These are phyloP conservation scores for Aspergillus steynii DNA, from an alignment of 495 filamentous ascomycete species.

Conservation along the genomic window DNA sequence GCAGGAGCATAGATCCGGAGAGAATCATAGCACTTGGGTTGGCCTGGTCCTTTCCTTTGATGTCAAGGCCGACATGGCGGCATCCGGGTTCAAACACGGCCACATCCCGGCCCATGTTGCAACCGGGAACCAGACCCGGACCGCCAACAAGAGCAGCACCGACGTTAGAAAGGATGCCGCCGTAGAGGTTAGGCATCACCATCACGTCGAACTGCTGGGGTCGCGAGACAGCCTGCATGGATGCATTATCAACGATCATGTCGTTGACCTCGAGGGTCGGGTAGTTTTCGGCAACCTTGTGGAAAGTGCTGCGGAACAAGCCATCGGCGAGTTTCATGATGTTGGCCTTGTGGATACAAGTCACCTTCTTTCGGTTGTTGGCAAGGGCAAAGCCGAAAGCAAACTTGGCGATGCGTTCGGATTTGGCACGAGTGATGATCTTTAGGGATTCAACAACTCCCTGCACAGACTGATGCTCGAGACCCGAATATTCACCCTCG, in stretches of 20 bases:
- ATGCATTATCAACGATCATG: conserved; percentile 99
- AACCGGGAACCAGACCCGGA: conserved; percentile 94
- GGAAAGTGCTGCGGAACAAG: conserved; percentile 96
- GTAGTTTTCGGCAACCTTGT: conserved; percentile 87
- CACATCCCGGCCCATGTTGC: conserved; percentile 98
- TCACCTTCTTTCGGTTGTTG: conserved; percentile 98
- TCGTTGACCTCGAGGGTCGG: conserved; percentile 92
- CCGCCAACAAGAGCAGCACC: conserved; percentile 98
- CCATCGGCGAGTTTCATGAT: conserved; percentile 99
- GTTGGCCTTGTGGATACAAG: conserved; percentile 99
- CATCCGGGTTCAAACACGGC: conserved; percentile 99
- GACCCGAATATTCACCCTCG: conserved; percentile 97
- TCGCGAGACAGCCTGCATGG: conserved; percentile 94
- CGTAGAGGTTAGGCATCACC: conserved; percentile 99
- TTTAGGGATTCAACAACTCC: conserved; percentile 99
- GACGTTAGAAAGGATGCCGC: conserved; percentile 98
- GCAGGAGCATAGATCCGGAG: conserved; percentile 92
- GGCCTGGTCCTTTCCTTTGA: conserved; percentile 98
- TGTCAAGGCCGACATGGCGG: conserved; percentile 97
- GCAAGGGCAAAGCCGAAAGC: conserved; percentile 96
- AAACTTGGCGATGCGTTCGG: conserved; percentile 97
- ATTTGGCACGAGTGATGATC: conserved; percentile 98
- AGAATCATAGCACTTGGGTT: conserved; percentile 96
- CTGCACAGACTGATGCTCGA: conserved; percentile 96
- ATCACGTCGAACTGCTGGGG: conserved; percentile 99